Conservation (phyloP, 495 filamentous ascomycete species). For the Podospora didyma region DNA sequence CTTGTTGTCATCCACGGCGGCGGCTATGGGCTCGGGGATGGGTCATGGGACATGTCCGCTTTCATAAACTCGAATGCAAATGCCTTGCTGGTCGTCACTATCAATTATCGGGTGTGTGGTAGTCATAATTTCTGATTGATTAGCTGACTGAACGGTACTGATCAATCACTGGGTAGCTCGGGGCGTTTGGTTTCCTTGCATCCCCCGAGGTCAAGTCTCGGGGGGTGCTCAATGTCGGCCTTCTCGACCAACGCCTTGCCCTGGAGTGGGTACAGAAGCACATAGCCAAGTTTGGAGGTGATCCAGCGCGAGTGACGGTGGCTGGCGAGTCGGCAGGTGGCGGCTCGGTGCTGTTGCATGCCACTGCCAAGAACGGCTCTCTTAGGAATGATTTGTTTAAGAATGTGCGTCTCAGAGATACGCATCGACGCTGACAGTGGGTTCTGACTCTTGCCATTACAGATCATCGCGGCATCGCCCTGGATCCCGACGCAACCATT, state of each 20-base stretch:
- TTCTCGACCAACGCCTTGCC: constrained; percentile 41
- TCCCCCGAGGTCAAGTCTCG: constrained; percentile 19
- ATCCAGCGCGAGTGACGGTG: constrained; percentile 36
- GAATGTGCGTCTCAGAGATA: constrained; percentile 9
- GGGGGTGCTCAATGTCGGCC: constrained; percentile 40
- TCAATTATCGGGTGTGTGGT: constrained; percentile 27
- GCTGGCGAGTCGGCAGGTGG: constrained; percentile 51
- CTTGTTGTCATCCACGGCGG: constrained; percentile 42
- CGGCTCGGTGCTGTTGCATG: constrained; percentile 19
- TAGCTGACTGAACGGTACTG: constrained; percentile 9
- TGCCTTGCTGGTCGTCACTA: constrained; percentile 25
- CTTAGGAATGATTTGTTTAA: constrained; percentile 8
- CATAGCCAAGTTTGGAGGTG: constrained; percentile 51
- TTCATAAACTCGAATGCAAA: constrained; percentile 14
- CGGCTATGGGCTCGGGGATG: constrained; percentile 36
- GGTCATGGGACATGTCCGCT: constrained; percentile 23
- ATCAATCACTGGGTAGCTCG: constrained; percentile 11
- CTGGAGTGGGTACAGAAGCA: constrained; percentile 51
- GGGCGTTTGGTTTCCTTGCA: constrained; percentile 23
- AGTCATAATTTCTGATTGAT: not conserved
- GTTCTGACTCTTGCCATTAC: not conserved
- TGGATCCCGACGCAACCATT: constrained; percentile 48
- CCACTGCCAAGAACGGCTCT: constrained; percentile 4
- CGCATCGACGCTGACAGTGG: not conserved
- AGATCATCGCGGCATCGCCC: constrained; percentile 51